These are phyloP conservation scores for Aspergillus chevalieri DNA, from an alignment of 2,329 filamentous ascomycete species.

Conservation along the genomic window DNA sequence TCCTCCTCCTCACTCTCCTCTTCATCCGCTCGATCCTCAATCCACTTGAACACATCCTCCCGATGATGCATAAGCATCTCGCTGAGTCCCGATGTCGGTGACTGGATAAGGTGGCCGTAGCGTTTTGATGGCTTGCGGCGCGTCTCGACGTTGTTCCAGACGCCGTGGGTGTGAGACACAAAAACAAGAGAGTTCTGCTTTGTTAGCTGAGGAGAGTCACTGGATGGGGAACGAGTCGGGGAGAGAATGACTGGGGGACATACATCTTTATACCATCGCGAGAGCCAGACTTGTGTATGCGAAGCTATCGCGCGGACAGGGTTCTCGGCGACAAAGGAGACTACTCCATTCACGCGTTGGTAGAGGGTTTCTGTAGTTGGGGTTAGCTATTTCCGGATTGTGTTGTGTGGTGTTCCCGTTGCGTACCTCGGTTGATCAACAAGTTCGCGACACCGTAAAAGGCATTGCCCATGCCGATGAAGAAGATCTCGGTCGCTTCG, in stretches of 20 bases:
- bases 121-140: conserved; percentile 51
- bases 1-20: conserved; percentile 20
- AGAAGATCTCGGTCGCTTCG: conserved; percentile 65
- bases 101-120: conserved; percentile 50
- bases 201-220: conserved; percentile 1
- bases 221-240: not conserved
- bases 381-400: conserved; percentile 5
- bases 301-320: conserved; percentile 74
- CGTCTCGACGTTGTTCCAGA: conserved; percentile 63
- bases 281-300: conserved; percentile 60
- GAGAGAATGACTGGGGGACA: conserved; percentile 9
- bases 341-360: conserved; percentile 60
- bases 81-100: conserved; percentile 42
- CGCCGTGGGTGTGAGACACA: conserved; percentile 66
- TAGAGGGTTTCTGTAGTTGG: conserved; percentile 51
- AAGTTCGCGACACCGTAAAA: conserved; percentile 78
- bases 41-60: conserved; percentile 43
- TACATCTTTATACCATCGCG: conserved; percentile 72
- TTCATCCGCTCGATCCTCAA: conserved; percentile 35
- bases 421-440: conserved; percentile 65
- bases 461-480: conserved; percentile 85
- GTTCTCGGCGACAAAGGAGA: conserved; percentile 74
- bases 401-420: not conserved
- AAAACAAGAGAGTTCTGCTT: conserved; percentile 67
- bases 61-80: conserved; percentile 54